Percentiles rank a stretch among this genome's conserved stretches.
phyloP scores from a whole-genome alignment of 768 basidiomycete genomes.

The Naganishia friedmannii region DNA sequence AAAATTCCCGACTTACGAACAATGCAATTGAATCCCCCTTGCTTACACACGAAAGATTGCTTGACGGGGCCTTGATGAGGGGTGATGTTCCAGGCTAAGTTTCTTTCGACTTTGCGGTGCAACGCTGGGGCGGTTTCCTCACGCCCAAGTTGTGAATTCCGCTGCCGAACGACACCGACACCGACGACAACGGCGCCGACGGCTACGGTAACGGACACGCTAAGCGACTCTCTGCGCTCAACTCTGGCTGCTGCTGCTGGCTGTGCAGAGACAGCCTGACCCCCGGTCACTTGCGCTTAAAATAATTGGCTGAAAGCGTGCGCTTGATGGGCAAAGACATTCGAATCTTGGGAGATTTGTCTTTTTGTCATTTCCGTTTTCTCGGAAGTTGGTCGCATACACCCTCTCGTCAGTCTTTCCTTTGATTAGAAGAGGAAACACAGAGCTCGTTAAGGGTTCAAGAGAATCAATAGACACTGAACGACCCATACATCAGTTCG shows the following conservation, averaged over 20 bases:
- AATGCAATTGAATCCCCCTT: constrained; percentile 25
- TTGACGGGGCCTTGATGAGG: constrained; percentile 25
- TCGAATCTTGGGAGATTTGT: background rate
- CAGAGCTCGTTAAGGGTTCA: no score
- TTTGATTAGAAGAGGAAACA: no score
- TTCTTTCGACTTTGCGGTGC: constrained; percentile 2
- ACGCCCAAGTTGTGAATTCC: constrained; percentile 13
- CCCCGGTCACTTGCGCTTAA: background rate
- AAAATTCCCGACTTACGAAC: constrained; percentile 16
- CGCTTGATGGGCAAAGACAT: background rate
- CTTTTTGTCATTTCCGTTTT: background rate
- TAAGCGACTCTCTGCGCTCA: background rate
- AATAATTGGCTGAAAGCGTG: background rate
- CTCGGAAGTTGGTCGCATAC: background rate
- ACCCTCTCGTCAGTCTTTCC: no score
- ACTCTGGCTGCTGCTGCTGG: constrained; percentile 1
- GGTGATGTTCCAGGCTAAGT: constrained; percentile 14
- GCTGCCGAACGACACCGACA: background rate
- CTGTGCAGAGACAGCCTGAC: background rate
- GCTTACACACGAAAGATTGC: constrained; percentile 25
- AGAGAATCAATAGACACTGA: no score
- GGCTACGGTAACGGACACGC: background rate
- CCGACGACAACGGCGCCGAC: constrained; percentile 6
- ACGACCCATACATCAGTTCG: no score
- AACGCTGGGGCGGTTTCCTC: background rate